Percentiles rank a stretch among this genome's conserved stretches.
phyloP scores from a whole-genome alignment of 768 basidiomycete genomes.

The Lactarius deliciosus region DNA sequence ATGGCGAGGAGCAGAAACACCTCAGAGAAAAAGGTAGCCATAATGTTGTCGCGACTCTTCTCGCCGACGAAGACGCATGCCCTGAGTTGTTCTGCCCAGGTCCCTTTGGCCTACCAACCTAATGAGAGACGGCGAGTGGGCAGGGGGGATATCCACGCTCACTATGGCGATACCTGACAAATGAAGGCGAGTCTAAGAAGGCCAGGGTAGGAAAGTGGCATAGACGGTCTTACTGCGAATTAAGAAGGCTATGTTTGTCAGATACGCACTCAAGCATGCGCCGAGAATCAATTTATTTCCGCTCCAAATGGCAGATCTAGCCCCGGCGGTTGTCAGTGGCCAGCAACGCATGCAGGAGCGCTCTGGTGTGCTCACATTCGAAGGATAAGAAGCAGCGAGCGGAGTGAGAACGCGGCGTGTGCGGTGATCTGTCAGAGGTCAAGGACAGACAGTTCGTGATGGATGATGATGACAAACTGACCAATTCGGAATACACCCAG shows the following conservation, averaged over 20 bases:
- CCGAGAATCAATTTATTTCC: conserved; percentile 7
- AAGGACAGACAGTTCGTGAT: neutral
- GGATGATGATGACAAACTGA: neutral
- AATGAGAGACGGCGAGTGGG: neutral
- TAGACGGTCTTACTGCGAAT: conserved; percentile 20
- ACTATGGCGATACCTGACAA: conserved; percentile 12
- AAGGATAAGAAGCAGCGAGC: conserved; percentile 15
- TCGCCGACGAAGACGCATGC: neutral
- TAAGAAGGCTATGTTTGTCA: conserved; percentile 18
- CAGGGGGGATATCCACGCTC: neutral
- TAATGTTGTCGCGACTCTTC: conserved; percentile 1
- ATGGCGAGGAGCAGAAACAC: conserved; percentile 16
- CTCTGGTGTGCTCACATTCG: conserved; percentile 12
- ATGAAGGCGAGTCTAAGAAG: neutral
- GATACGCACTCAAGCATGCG: conserved; percentile 12
- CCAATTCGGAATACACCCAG: conserved; percentile 18
- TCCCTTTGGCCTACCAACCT: conserved; percentile 1
- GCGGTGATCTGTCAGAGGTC: conserved; percentile 10
- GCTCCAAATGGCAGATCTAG: conserved; percentile 23
- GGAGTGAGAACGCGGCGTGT: conserved; percentile 9
- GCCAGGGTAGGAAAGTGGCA: neutral
- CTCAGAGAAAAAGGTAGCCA: conserved; percentile 15
- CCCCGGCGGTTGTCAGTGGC: neutral
- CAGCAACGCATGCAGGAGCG: neutral
- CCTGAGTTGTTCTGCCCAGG: neutral